These are phyloP conservation scores for Eutypella sp. DNA, from an alignment of 2,329 filamentous ascomycete species.

Conservation along the genomic window DNA sequence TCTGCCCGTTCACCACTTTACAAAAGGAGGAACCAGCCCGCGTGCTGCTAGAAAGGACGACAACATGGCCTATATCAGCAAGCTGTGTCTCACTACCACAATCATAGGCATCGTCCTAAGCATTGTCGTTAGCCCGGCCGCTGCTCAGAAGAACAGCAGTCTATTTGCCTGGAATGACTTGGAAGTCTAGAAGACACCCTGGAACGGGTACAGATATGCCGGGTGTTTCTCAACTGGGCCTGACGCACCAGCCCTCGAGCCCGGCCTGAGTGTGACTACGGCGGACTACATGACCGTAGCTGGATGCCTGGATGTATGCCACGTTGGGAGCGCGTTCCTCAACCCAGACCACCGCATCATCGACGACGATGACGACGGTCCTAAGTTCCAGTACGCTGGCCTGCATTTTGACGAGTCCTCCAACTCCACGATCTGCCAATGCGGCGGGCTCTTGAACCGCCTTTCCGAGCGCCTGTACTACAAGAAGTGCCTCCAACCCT, in stretches of 20 bases:
- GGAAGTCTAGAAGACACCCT: constrained; percentile 19
- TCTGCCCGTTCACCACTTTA: neutral
- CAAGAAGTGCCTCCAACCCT: constrained; percentile 41
- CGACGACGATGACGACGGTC: constrained; percentile 20
- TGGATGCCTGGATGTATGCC: constrained; percentile 34
- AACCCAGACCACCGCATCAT: neutral
- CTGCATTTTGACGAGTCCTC: constrained; percentile 48
- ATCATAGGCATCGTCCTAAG: neutral
- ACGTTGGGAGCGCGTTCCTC: constrained; percentile 26
- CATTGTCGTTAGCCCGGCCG: neutral
- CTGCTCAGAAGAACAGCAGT: neutral
- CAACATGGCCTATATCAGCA: neutral
- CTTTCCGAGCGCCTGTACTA: constrained; percentile 44
- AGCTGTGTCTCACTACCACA: neutral
- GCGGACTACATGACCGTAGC: constrained; percentile 46
- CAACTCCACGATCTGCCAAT: constrained; percentile 43
- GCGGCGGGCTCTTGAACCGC: constrained; percentile 43
- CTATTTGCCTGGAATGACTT: neutral
- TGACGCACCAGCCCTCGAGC: constrained; percentile 39
- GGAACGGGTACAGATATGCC: constrained; percentile 41
- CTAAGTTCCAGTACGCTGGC: constrained; percentile 44
- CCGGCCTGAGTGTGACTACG: constrained; percentile 34
- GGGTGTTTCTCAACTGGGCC: constrained; percentile 52
- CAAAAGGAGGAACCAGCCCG: no score
- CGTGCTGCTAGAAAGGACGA: no score